phyloP scores from a whole-genome alignment of 768 basidiomycete species.

The Aureoboletus auriporus region DNA sequence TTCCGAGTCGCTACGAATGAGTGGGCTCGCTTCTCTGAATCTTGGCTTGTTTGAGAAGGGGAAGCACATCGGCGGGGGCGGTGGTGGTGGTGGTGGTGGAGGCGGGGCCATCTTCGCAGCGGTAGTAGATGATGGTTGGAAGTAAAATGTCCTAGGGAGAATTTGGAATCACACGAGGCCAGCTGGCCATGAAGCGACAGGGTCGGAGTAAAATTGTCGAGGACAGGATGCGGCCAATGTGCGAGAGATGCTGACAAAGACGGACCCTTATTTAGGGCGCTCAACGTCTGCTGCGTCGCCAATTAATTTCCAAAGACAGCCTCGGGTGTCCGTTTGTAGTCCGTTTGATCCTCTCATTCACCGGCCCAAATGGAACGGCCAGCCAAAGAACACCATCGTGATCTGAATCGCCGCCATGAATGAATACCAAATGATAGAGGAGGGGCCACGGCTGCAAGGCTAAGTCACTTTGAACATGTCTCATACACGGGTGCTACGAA shows the following conservation, averaged over 20 bases:
- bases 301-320: conserved; percentile 6
- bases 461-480: background rate
- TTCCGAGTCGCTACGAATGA: conserved; percentile 35
- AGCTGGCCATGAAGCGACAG: conserved; percentile 13
- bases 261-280: conserved; percentile 9
- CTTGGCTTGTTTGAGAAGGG: conserved; percentile 41
- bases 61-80: conserved; percentile 53
- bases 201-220: conserved; percentile 24
- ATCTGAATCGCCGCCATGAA: conserved; percentile 1
- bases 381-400: conserved; percentile 12
- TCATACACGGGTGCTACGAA: conserved; percentile 18
- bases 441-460: too few species aligned
- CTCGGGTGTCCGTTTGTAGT: conserved; percentile 11
- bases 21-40: conserved; percentile 27
- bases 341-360: conserved; percentile 20
- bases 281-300: conserved; percentile 16
- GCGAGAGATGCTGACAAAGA: conserved; percentile 27
- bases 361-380: conserved; percentile 10
- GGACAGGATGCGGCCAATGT: background rate
- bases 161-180: conserved; percentile 27
- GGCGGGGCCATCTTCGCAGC: conserved; percentile 44
- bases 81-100: conserved; percentile 46
- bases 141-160: conserved; percentile 15
- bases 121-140: conserved; percentile 11
- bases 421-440: background rate